Conservation (phyloP, 2,329 filamentous ascomycete genomes). For the Botryosphaeria dothidea region DNA sequence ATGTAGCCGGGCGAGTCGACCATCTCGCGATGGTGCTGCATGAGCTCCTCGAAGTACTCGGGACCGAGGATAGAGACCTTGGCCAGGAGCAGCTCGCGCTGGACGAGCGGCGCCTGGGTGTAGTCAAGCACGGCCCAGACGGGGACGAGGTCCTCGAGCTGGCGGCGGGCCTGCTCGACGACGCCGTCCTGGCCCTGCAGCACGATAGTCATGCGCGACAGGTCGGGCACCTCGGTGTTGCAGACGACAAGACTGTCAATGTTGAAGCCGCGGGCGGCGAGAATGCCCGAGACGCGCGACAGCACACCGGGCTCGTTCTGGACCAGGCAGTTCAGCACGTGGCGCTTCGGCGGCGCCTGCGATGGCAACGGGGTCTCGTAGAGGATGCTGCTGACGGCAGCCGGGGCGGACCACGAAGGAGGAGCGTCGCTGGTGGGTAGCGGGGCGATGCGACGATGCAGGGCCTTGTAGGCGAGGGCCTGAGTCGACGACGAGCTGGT, state of each 20-base stretch:
- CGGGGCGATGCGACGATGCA: slow-evolving; percentile 85
- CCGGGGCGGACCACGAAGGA: slow-evolving; percentile 82
- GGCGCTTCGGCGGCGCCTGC: slow-evolving; percentile 81
- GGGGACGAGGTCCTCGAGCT: slow-evolving; percentile 94
- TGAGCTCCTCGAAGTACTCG: slow-evolving; percentile 96
- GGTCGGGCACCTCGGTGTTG: slow-evolving; percentile 93
- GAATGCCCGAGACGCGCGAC: slow-evolving; percentile 92
- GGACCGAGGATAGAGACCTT: slow-evolving; percentile 97
- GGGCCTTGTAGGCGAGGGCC: slow-evolving; percentile 93
- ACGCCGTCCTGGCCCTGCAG: slow-evolving; percentile 94
- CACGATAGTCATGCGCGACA: slow-evolving; percentile 98
- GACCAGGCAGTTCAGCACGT: slow-evolving; percentile 96
- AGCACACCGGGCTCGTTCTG: slow-evolving; percentile 98
- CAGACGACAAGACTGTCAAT: slow-evolving; percentile 98
- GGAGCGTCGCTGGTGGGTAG: slow-evolving; percentile 75
- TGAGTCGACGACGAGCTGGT: slow-evolving; percentile 73
- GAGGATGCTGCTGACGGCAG: slow-evolving; percentile 95
- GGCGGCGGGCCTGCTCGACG: slow-evolving; percentile 92
- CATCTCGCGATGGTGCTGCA: slow-evolving; percentile 94
- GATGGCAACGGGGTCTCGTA: slow-evolving; percentile 94
- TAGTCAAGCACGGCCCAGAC: slow-evolving; percentile 99
- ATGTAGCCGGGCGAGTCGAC: slow-evolving; percentile 50
- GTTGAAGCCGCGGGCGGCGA: slow-evolving; percentile 96
- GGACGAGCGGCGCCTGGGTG: slow-evolving; percentile 86
- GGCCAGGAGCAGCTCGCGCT: slow-evolving; percentile 90